A percentile compares a stretch with the other conserved stretches of the same genome.
These are phyloP conservation scores for Calonectria hawksworthii DNA, from an alignment of 2,329 filamentous ascomycete genomes.

Conservation along the genomic window DNA sequence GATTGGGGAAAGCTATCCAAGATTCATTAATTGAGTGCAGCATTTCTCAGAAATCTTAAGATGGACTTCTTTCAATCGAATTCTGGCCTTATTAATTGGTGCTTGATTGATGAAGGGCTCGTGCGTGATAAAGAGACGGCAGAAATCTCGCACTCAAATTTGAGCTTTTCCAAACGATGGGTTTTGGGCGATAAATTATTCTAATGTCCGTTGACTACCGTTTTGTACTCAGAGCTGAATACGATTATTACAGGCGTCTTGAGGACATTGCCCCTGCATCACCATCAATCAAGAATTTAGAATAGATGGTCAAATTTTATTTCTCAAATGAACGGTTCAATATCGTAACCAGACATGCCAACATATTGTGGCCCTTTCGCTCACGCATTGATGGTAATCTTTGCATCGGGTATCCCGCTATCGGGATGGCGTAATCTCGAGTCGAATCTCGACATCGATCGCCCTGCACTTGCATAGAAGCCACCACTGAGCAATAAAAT, in stretches of 20 bases:
- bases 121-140: neutral
- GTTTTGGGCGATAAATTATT: too few relatives aligned
- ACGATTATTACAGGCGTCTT: too few relatives aligned
- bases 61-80: accelerated
- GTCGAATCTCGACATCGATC: constrained; percentile 1
- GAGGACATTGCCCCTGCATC: too few relatives aligned
- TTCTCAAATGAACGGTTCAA: neutral
- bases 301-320: neutral
- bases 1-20: neutral
- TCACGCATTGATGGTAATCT: neutral
- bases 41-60: too few relatives aligned
- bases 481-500: neutral
- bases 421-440: neutral
- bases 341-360: neutral
- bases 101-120: neutral
- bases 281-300: neutral
- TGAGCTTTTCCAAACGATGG: too few relatives aligned
- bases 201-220: too few relatives aligned
- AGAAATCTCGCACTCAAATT: neutral
- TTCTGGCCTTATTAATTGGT: neutral
- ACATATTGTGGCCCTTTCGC: neutral
- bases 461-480: too few relatives aligned
- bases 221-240: too few relatives aligned
- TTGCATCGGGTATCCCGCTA: neutral
- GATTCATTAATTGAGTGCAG: neutral